These are phyloP conservation scores for Podospora comata DNA, from an alignment of 495 filamentous ascomycete genomes.

Conservation along the genomic window DNA sequence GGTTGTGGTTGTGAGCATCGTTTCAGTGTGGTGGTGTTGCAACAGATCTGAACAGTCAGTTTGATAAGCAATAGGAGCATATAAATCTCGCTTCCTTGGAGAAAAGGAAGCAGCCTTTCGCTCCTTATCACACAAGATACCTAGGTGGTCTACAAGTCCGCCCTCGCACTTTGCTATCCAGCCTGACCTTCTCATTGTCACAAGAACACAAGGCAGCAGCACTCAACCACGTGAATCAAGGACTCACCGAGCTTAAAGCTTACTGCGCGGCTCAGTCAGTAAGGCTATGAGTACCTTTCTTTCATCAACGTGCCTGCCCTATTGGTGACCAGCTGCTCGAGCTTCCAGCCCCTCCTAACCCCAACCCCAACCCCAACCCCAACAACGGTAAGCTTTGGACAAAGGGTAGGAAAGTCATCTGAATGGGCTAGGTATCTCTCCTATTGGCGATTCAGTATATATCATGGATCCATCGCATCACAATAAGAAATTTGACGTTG, in stretches of 20 bases:
- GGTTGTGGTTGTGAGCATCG: neutral
- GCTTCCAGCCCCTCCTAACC: neutral
- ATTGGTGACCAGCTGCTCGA: neutral
- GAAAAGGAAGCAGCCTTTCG: neutral
- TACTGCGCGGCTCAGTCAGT: neutral
- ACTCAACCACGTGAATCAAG: neutral
- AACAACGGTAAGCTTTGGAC: neutral
- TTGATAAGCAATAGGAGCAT: neutral
- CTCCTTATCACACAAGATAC: neutral
- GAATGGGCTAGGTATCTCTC: neutral
- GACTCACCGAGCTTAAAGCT: neutral
- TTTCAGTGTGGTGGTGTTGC: neutral
- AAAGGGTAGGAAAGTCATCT: neutral
- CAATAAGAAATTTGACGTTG: neutral
- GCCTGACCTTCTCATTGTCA: neutral
- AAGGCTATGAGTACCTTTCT: neutral
- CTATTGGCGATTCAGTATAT: neutral
- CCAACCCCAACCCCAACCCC: neutral
- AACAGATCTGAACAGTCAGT: neutral
- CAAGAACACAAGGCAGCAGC: neutral
- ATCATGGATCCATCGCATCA: neutral
- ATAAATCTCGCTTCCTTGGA: neutral
- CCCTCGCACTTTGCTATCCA: neutral
- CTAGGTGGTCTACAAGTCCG: neutral
- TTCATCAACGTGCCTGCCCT: neutral